These are phyloP conservation scores for Suhomyces bribrorum DNA, from an alignment of 1,139 yeast species.

Conservation along the genomic window DNA sequence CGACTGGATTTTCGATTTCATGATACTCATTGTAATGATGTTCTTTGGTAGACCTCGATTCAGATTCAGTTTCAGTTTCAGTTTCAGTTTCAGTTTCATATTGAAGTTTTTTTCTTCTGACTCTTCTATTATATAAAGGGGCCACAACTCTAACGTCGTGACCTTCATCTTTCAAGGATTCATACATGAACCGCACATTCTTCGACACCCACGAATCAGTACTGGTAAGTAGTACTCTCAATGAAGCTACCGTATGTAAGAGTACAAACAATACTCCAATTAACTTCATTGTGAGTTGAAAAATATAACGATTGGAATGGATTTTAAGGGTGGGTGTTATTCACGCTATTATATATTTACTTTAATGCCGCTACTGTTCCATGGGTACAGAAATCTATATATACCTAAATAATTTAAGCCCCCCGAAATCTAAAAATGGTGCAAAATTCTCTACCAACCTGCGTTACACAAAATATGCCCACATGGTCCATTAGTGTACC, in stretches of 20 bases:
- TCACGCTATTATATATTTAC: too few relatives aligned
- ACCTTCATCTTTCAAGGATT: conserved; percentile 26
- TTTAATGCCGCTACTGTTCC: too few relatives aligned
- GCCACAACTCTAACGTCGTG: conserved; percentile 38
- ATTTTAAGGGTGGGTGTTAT: too few relatives aligned
- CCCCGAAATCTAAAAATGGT: conserved; percentile 8
- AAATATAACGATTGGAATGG: neutral
- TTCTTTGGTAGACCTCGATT: too few relatives aligned
- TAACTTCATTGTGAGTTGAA: conserved; percentile 5
- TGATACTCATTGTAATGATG: too few relatives aligned
- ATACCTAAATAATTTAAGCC: conserved; percentile 5
- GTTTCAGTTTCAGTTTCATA: too few relatives aligned
- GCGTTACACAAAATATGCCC: neutral
- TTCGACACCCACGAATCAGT: conserved; percentile 46
- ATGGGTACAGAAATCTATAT: neutral
- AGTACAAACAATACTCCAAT: conserved; percentile 8
- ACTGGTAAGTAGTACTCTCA: conserved; percentile 37
- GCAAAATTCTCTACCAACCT: neutral
- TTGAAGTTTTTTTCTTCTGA: too few relatives aligned
- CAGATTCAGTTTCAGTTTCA: too few relatives aligned
- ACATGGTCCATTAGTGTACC: neutral
- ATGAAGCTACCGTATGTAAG: conserved; percentile 14
- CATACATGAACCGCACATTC: conserved; percentile 32
- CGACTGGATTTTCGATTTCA: conserved; percentile 5
- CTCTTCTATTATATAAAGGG: conserved; percentile 28